These are phyloP conservation scores for Hippophae gyantsensis DNA, from an alignment of 306 rosid species.

Conservation along the genomic window DNA sequence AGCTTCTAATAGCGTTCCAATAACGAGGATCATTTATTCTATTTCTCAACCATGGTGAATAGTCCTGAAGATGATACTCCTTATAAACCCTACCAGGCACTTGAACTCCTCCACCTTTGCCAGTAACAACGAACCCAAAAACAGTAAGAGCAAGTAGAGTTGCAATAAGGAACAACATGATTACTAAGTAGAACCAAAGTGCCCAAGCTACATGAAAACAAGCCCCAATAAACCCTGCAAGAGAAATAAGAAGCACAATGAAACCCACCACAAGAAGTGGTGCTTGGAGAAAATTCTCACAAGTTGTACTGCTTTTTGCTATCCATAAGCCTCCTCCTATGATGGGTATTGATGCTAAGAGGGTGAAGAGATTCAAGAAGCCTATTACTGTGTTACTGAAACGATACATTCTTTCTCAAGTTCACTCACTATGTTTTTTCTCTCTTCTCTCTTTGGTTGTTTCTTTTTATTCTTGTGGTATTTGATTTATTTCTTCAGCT, in stretches of 20 bases:
- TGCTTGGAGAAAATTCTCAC: slow-evolving; percentile 72
- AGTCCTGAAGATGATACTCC: slow-evolving; percentile 48
- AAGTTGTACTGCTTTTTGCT: slow-evolving; percentile 77
- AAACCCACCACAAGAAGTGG: slow-evolving; percentile 78
- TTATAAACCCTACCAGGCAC: slow-evolving; percentile 65
- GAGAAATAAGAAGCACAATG: slow-evolving; percentile 60
- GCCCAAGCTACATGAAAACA: slow-evolving; percentile 93
- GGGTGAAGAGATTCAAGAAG: slow-evolving; percentile 68
- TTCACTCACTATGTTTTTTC: background rate
- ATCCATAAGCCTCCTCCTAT: slow-evolving; percentile 91
- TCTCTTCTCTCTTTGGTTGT: slow-evolving; percentile 6
- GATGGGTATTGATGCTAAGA: slow-evolving; percentile 82
- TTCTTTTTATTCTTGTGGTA: slow-evolving; percentile 5
- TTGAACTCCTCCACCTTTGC: slow-evolving; percentile 60
- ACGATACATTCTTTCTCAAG: slow-evolving; percentile 39
- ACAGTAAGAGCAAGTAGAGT: slow-evolving; percentile 53
- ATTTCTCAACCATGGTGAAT: slow-evolving; percentile 71
- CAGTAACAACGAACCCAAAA: slow-evolving; percentile 70
- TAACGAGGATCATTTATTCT: slow-evolving; percentile 53
- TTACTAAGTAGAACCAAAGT: slow-evolving; percentile 72
- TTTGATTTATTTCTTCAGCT: slow-evolving; percentile 15
- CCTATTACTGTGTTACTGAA: slow-evolving; percentile 96
- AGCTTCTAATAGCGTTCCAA: slow-evolving; percentile 61
- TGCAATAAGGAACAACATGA: slow-evolving; percentile 69
- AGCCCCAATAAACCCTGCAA: slow-evolving; percentile 91